These are phyloP conservation scores for Paramecium sexaurelia DNA, from an alignment of 73 alveolate species.

Conservation along the genomic window DNA sequence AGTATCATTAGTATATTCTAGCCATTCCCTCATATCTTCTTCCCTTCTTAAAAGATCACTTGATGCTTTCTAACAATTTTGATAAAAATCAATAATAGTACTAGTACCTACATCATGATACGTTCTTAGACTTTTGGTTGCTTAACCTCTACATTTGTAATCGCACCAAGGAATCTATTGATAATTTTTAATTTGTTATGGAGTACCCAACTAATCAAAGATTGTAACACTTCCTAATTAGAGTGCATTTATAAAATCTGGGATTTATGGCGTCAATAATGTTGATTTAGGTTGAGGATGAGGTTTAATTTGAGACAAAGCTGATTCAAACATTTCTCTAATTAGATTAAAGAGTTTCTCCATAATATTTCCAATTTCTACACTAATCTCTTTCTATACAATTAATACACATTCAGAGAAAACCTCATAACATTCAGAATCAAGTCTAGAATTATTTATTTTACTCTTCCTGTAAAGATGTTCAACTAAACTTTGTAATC, in stretches of 20 bases:
- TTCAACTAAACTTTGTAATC: background rate
- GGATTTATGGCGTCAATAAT: background rate
- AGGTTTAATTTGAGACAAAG: background rate
- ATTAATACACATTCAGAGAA: background rate
- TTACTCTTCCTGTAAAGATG: background rate
- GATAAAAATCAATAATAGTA: background rate
- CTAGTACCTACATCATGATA: slow-evolving; percentile 7
- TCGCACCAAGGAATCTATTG: background rate
- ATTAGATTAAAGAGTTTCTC: background rate
- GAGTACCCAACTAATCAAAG: background rate
- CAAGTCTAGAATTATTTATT: background rate
- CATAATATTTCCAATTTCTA: background rate
- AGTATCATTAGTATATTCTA: background rate
- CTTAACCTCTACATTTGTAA: background rate
- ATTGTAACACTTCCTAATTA: background rate
- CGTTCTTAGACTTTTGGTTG: background rate
- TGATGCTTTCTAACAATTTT: background rate
- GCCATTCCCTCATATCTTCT: slow-evolving; percentile 5
- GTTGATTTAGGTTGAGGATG: background rate
- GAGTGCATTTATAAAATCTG: slow-evolving; percentile 4
- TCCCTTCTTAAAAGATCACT: background rate
- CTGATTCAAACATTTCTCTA: background rate
- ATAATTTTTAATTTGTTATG: background rate
- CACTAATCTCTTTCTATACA: background rate
- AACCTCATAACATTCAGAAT: background rate